A percentile compares a stretch with the other conserved stretches of the same genome.
phyloP scores from a whole-genome alignment of 345 rosid species.

The Fremontodendron californicum region DNA sequence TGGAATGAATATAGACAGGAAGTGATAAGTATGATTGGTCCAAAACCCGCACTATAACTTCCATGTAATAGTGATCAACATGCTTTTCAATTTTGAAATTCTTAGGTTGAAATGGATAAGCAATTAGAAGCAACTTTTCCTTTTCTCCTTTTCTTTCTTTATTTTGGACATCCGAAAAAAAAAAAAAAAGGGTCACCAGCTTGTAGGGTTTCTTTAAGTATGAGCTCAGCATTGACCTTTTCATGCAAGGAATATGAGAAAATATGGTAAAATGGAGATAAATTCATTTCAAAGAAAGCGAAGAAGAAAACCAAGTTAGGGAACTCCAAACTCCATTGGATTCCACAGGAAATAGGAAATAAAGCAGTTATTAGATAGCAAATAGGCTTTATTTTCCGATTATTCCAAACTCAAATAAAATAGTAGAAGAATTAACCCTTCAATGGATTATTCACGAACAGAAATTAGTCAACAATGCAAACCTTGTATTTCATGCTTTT shows the following conservation, averaged over 20 bases:
- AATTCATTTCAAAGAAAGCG: not conserved
- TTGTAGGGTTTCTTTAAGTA: not conserved
- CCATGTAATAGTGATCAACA: not conserved
- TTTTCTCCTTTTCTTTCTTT: not conserved
- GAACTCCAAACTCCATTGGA: not conserved
- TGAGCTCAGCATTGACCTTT: not conserved
- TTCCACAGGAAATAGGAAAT: not conserved
- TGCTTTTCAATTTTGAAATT: not conserved
- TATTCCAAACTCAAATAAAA: not conserved
- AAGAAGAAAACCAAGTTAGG: not conserved
- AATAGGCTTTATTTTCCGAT: not conserved
- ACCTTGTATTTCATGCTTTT: not conserved
- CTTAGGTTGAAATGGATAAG: not conserved
- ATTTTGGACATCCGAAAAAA: not conserved
- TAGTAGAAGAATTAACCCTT: not conserved
- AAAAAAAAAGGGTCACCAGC: not conserved
- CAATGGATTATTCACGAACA: not conserved
- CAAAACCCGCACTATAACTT: slow-evolving; percentile 1
- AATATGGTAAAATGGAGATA: not conserved
- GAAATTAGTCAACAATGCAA: not conserved
- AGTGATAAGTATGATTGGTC: not conserved
- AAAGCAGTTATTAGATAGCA: not conserved
- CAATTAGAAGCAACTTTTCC: not conserved
- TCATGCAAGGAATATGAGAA: not conserved
- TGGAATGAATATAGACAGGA: slow-evolving; percentile 16